Base-by-base conservation (phyloP, 2,329 filamentous ascomycete species). In the Aspergillus fumigatus region DNA sequence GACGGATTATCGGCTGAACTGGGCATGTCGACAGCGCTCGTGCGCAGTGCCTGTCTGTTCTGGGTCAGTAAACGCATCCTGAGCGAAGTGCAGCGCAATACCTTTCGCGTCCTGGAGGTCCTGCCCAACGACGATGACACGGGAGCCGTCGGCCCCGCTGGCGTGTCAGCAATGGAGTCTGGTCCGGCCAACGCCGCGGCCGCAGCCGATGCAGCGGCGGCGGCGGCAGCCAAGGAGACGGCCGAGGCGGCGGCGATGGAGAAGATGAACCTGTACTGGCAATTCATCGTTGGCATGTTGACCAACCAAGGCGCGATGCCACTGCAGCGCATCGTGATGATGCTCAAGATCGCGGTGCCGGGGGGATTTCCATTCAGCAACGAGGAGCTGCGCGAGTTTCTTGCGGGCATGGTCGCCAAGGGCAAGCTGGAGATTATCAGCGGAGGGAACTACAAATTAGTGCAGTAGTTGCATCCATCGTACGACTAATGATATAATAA, bases 251-350 rank as follows among this genome's bases (percentile, higher is more conserved):
- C 89, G 32, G 82, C 88, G 23, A 81, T 84, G 62, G 88, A 90
- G 70, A 85, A 86, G 66, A 85, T 84, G 72, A 79, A 82, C 47
- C 82, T 96, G 41, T 96, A 97, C 74, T 91, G 89, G 84, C 88
- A 92, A 67, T 97, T 96, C 71, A 92, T 99, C 57, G 80, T 92
- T 55, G 91, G 90, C 52, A 97, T 99, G 94, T 78, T 99, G 74
- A 97, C 91, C 59, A 97, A 97, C 73, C 88, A 91, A 65, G 88
- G 88, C 19, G 85, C 88, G 27, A 94, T 97, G 89, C 87, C 89
- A 51, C 77, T 92, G 57, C 81, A 81, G 54, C 84, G 92, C 70
- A 95, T 99, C 62, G 82, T 86, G 8, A 96, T 92, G 88, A 97
- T 97, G 90, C 82, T 99, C 81, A 91, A 90, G 75, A 93, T 97